These are phyloP conservation scores for Yamadazyma olivae DNA, from an alignment of 805 yeast genomes.

Conservation along the genomic window DNA sequence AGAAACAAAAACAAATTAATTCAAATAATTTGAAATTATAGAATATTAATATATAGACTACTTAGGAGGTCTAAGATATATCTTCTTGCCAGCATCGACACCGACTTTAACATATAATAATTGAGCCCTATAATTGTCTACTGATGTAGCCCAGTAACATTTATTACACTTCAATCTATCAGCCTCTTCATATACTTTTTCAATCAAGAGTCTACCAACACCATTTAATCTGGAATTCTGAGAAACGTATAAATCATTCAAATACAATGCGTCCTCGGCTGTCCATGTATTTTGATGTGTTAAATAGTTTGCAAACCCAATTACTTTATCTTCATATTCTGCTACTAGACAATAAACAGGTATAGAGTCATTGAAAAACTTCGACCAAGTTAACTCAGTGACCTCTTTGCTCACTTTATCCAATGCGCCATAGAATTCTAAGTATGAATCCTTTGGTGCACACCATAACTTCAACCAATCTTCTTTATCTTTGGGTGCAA, in stretches of 20 bases:
- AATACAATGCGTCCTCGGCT: slow-evolving; percentile 38
- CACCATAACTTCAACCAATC: slow-evolving; percentile 45
- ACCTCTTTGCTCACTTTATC: slow-evolving; percentile 34
- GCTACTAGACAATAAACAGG: slow-evolving; percentile 52
- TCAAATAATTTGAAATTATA: slow-evolving; percentile 12
- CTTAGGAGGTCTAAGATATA: slow-evolving; percentile 19
- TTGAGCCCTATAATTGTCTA: slow-evolving; percentile 55
- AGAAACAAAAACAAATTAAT: slow-evolving; percentile 30
- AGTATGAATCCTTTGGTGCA: slow-evolving; percentile 28
- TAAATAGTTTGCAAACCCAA: slow-evolving; percentile 51
- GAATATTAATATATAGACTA: neutral
- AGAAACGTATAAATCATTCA: slow-evolving; percentile 52
- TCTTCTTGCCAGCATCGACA: slow-evolving; percentile 33
- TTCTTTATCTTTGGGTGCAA: slow-evolving; percentile 39
- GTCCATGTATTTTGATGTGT: slow-evolving; percentile 53
- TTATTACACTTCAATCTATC: slow-evolving; percentile 38
- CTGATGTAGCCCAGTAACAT: slow-evolving; percentile 54
- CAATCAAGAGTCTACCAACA: slow-evolving; percentile 47
- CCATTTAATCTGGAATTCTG: slow-evolving; percentile 40
- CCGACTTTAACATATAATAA: slow-evolving; percentile 53
- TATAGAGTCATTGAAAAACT: slow-evolving; percentile 43
- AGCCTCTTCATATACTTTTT: slow-evolving; percentile 45
- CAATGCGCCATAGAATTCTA: slow-evolving; percentile 40
- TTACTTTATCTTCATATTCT: slow-evolving; percentile 24
- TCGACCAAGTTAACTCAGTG: slow-evolving; percentile 39